These are phyloP conservation scores for Termitomyces sp. DNA, from an alignment of 768 basidiomycete species.

Conservation along the genomic window DNA sequence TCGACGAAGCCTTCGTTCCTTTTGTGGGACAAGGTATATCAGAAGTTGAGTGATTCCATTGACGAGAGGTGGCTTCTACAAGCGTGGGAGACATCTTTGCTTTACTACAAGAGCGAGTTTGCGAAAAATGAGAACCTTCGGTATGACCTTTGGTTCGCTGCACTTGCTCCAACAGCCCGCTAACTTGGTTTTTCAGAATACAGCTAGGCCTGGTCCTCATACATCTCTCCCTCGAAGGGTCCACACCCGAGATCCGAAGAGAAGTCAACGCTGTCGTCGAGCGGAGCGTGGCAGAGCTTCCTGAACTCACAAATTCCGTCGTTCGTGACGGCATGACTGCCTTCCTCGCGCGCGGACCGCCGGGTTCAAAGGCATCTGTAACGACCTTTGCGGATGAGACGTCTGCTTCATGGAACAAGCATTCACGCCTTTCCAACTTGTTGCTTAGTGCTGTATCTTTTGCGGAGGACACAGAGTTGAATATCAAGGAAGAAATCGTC, in stretches of 20 bases:
- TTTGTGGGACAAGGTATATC: slow-evolving; percentile 82
- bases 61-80: slow-evolving; percentile 78
- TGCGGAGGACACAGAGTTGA: slow-evolving; percentile 32
- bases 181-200: slow-evolving; percentile 27
- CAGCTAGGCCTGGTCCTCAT: slow-evolving; percentile 64
- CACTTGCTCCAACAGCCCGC: not conserved
- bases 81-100: slow-evolving; percentile 46
- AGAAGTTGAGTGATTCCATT: slow-evolving; percentile 52
- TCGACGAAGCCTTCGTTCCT: slow-evolving; percentile 78
- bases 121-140: slow-evolving; percentile 47
- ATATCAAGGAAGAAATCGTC: slow-evolving; percentile 38
- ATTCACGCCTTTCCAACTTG: slow-evolving; percentile 44
- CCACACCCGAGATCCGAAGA: slow-evolving; percentile 48
- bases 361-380: slow-evolving; percentile 17
- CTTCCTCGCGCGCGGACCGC: slow-evolving; percentile 35
- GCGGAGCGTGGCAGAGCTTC: slow-evolving; percentile 28
- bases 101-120: slow-evolving; percentile 44
- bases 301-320: slow-evolving; percentile 44
- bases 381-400: slow-evolving; percentile 23
- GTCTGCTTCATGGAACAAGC: slow-evolving; percentile 38
- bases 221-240: slow-evolving; percentile 59
- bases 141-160: slow-evolving; percentile 27
- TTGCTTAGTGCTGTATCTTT: slow-evolving; percentile 48
- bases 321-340: slow-evolving; percentile 54
- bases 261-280: slow-evolving; percentile 37